Percentiles rank a stretch among this genome's conserved stretches.
Evolutionary conservation across 345 rosid genomes (phyloP).

Genomic region (Conringia planisiliqua): DNA sequence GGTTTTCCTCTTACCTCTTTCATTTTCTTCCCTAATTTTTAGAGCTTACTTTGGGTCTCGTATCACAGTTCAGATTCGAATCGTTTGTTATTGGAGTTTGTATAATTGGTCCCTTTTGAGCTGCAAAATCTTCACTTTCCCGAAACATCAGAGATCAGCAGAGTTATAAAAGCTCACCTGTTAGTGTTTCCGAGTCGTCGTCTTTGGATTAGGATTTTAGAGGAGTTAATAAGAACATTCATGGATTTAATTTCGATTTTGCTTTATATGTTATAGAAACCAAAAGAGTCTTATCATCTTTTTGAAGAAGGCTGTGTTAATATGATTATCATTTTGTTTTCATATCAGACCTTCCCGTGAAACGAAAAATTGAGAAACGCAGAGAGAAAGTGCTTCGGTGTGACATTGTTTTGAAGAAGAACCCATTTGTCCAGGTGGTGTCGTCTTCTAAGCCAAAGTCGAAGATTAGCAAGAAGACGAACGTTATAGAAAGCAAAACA

Average conservation of each 20-base stretch:
- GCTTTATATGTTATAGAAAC: not conserved
- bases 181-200: not conserved
- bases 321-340: not conserved
- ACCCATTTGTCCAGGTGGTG: constrained; percentile 67
- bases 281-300: not conserved
- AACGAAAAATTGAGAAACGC: constrained; percentile 75
- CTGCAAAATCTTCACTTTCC: not conserved
- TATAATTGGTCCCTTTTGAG: not conserved
- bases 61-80: too few species aligned
- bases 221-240: not conserved
- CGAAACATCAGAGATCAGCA: not conserved
- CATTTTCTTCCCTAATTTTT: not conserved
- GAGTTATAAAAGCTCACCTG: not conserved
- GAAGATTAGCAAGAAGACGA: constrained; percentile 35
- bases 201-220: not conserved
- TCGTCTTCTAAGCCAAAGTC: constrained; percentile 60
- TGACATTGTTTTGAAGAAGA: constrained; percentile 68
- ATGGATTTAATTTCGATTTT: not conserved
- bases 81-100: not conserved
- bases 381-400: constrained; percentile 63
- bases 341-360: constrained; percentile 64
- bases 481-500: constrained; percentile 10
- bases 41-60: not conserved
- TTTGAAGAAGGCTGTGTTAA: not conserved
- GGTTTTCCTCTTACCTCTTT: constrained; percentile 34